Evolutionary conservation across 306 rosid species (phyloP).

Genomic region (Trifolium subterraneum): DNA sequence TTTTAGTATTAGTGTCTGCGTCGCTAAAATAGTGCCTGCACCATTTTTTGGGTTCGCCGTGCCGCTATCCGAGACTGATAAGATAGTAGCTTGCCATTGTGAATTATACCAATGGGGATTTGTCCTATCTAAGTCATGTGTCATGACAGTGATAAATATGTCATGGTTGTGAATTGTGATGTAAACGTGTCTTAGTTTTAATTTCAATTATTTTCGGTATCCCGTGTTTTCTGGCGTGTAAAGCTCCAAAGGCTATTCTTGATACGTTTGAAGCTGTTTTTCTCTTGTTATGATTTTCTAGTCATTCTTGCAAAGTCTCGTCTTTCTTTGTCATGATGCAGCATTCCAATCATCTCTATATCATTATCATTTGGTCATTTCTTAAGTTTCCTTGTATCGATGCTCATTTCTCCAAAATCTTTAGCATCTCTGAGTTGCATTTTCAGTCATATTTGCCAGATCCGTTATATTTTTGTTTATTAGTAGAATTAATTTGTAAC

Average conservation of each 20-base stretch:
- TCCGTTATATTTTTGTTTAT: too few species aligned
- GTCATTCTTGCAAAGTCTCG: background rate
- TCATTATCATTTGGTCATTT: background rate
- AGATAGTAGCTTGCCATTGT: background rate
- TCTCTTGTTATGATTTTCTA: background rate
- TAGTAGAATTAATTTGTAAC: background rate
- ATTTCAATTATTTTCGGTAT: too few species aligned
- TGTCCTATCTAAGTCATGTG: constrained; percentile 2
- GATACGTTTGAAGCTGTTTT: background rate
- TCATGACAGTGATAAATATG: background rate
- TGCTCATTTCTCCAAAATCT: background rate
- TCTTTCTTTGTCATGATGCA: background rate
- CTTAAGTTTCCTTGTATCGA: background rate
- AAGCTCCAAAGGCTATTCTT: background rate
- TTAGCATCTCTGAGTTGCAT: background rate
- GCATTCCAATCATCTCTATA: constrained; percentile 1
- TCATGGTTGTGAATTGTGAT: background rate
- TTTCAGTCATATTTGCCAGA: too few species aligned
- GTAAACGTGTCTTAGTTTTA: too few species aligned
- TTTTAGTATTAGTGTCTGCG: too few species aligned
- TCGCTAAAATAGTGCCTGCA: too few species aligned
- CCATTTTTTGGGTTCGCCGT: too few species aligned
- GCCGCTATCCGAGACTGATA: too few species aligned
- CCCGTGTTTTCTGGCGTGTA: too few species aligned
- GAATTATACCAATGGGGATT: constrained; percentile 2